These are phyloP conservation scores for Salvia hispanica DNA, from an alignment of 257 asterid species.

Conservation along the genomic window DNA sequence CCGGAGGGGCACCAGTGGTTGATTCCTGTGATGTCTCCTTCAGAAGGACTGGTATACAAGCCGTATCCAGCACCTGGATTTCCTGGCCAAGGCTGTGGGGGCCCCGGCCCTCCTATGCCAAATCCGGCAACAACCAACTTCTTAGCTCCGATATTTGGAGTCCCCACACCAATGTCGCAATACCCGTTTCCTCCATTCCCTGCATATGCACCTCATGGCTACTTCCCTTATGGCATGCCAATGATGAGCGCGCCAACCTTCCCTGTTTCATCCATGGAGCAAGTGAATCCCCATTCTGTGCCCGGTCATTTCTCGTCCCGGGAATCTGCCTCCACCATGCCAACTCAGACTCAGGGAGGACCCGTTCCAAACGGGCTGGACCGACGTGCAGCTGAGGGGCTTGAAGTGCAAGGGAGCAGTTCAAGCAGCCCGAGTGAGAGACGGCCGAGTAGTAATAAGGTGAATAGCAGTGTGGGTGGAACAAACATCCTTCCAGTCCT, in stretches of 20 bases:
- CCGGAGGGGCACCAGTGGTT: conserved; percentile 78
- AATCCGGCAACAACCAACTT: conserved; percentile 48
- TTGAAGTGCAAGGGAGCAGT: conserved; percentile 64
- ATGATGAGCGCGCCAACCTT: conserved; percentile 45
- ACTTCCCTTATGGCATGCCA: conserved; percentile 58
- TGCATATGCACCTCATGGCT: conserved; percentile 41
- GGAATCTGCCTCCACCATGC: conserved; percentile 30
- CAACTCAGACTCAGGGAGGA: conserved; percentile 35
- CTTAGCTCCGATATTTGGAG: conserved; percentile 47
- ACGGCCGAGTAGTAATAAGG: conserved; percentile 17
- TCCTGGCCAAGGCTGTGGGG: conserved; percentile 42
- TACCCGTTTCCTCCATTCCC: conserved; percentile 41
- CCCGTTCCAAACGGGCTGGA: conserved; percentile 21
- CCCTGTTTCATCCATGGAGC: conserved; percentile 43
- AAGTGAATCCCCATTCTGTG: conserved; percentile 34
- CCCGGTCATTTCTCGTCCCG: conserved; percentile 34
- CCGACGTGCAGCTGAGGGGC: conserved; percentile 35
- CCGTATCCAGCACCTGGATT: conserved; percentile 69
- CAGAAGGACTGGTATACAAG: conserved; percentile 87
- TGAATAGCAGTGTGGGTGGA: conserved; percentile 32
- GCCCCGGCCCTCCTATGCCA: conserved; percentile 42
- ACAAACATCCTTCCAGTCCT: conserved; percentile 55
- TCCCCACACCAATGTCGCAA: conserved; percentile 42
- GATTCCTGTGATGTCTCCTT: conserved; percentile 88
- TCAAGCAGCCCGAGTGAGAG: conserved; percentile 59